Evolutionary conservation across 768 basidiomycete genomes (phyloP).

Genomic region (Lentinula sp.): DNA sequence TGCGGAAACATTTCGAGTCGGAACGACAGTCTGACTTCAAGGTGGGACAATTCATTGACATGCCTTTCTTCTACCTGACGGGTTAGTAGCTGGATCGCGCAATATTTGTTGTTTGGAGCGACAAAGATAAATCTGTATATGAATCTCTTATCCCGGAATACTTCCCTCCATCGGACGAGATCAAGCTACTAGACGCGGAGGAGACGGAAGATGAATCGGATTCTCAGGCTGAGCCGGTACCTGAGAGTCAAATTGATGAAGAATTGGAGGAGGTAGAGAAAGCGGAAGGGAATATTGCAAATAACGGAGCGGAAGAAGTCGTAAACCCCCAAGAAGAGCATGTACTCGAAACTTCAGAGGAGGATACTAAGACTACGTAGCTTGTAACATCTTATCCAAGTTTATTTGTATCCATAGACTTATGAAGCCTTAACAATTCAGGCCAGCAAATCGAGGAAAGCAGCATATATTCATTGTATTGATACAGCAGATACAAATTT

Average conservation of each 20-base stretch:
- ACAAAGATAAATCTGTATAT: conserved; percentile 48
- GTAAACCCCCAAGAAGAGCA: background rate
- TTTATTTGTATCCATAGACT: too few relatives aligned
- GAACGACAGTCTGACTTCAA: conserved; percentile 41
- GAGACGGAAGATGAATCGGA: background rate
- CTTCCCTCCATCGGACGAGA: conserved; percentile 37
- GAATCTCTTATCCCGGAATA: conserved; percentile 54
- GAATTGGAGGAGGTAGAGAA: conserved; percentile 1
- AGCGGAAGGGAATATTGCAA: background rate
- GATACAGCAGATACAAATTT: conserved; percentile 1
- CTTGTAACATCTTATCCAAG: too few relatives aligned
- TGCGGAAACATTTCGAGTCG: conserved; percentile 51
- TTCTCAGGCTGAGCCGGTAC: background rate
- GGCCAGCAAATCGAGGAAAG: background rate
- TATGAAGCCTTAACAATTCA: too few relatives aligned
- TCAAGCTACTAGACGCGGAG: background rate
- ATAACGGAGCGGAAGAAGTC: background rate
- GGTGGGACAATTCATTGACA: conserved; percentile 13
- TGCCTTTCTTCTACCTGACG: background rate
- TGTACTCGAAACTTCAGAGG: background rate
- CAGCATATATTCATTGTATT: background rate
- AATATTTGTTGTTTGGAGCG: conserved; percentile 70
- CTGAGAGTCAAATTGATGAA: background rate
- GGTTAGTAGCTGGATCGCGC: conserved; percentile 54
- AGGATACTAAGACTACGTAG: too few relatives aligned